Conservation (phyloP, 2,329 filamentous ascomycete genomes). For the Magnaporthales sp. region DNA sequence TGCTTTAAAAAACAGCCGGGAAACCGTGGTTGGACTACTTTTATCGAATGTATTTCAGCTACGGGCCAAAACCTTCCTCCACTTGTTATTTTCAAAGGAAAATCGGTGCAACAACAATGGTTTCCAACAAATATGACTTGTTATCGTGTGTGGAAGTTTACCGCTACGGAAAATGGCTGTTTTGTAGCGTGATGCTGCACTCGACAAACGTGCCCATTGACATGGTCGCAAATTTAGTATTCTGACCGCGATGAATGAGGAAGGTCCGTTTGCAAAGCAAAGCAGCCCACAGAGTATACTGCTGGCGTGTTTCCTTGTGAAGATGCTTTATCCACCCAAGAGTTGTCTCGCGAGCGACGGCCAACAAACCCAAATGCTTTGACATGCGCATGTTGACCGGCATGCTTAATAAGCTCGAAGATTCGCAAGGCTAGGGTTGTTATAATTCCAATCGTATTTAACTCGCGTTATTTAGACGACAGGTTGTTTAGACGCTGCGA, state of each 20-base stretch:
- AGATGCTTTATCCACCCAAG: constrained; percentile 40
- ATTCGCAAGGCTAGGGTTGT: constrained; percentile 39
- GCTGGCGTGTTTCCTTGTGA: constrained; percentile 30
- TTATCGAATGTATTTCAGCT: not conserved
- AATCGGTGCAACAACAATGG: not conserved
- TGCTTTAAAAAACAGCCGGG: not conserved
- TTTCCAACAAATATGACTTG: not conserved
- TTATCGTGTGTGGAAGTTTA: too few relatives aligned
- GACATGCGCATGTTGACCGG: constrained; percentile 3
- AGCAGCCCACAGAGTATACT: constrained; percentile 44
- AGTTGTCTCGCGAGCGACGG: constrained; percentile 30
- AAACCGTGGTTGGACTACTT: not conserved
- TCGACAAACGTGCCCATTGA: constrained; percentile 16
- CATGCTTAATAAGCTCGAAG: constrained; percentile 14
- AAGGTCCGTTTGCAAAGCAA: constrained; percentile 42
- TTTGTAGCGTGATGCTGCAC: constrained; percentile 12
- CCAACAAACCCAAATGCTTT: constrained; percentile 26
- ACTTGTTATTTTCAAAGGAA: not conserved
- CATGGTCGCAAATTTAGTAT: constrained; percentile 3
- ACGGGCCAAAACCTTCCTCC: not conserved
- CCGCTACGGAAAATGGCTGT: not conserved
- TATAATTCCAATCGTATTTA: constrained; percentile 46
- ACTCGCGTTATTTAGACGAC: constrained; percentile 49
- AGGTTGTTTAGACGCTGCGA: constrained; percentile 32
- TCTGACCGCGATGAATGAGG: constrained; percentile 8